phyloP scores from a whole-genome alignment of 2,329 filamentous ascomycete species.

The Albophoma yamanashiensis region DNA sequence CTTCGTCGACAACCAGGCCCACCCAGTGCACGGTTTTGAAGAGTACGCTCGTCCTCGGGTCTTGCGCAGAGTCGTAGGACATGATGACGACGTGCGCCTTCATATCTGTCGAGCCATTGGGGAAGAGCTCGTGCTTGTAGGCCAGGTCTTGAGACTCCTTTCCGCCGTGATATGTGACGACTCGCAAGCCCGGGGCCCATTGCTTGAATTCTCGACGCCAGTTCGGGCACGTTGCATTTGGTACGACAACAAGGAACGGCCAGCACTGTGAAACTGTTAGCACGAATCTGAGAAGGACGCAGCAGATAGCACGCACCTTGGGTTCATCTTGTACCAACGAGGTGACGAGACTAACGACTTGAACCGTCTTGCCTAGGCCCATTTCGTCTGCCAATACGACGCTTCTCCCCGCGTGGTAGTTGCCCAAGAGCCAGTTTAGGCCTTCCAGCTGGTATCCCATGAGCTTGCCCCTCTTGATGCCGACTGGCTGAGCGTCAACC shows the following conservation, averaged over 20 bases:
- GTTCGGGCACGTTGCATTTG: conserved; percentile 93
- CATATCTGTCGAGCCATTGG: conserved; percentile 52
- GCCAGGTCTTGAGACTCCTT: conserved; percentile 64
- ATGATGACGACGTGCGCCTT: conserved; percentile 88
- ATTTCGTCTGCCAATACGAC: conserved; percentile 95
- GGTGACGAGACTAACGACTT: conserved; percentile 74
- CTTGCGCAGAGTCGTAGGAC: conserved; percentile 82
- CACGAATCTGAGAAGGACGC: not conserved
- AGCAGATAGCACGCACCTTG: conserved; percentile 17
- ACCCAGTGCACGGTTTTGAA: conserved; percentile 72
- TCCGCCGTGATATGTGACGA: conserved; percentile 88
- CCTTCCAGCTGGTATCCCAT: conserved; percentile 94
- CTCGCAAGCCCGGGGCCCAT: conserved; percentile 77
- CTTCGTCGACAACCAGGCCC: conserved; percentile 86
- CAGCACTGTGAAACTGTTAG: conserved; percentile 45
- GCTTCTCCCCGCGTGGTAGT: conserved; percentile 73
- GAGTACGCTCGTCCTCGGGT: conserved; percentile 53
- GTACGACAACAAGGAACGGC: conserved; percentile 88
- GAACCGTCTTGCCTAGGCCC: conserved; percentile 95
- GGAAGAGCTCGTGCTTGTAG: conserved; percentile 78
- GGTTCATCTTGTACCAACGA: conserved; percentile 57
- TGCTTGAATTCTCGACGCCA: conserved; percentile 94
- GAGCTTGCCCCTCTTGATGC: conserved; percentile 65
- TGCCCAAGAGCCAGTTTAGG: conserved; percentile 89
- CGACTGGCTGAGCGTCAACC: conserved; percentile 60